Base-by-base conservation (phyloP, 2,329 filamentous ascomycete species). In the Arthroderma uncinatum region DNA sequence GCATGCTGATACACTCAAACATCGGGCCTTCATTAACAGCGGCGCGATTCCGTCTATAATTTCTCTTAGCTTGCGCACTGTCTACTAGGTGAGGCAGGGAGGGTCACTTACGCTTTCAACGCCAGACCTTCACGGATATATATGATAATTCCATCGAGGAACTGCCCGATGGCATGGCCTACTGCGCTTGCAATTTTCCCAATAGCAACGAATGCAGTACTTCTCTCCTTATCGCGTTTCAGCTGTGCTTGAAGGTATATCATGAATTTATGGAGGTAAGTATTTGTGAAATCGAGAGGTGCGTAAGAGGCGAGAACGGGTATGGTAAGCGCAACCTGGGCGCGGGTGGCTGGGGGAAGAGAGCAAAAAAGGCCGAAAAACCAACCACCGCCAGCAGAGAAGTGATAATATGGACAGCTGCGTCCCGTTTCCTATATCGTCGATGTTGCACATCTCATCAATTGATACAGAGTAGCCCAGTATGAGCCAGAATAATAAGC, bases 151-250 rank as follows among this genome's bases (percentile, higher is more conserved):
- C 89, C 88, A 68, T 98, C 93, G 1, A 98, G 82, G 66, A 97
- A 98, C 0, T 91, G 91, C 2, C 89, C 88, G 69, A 98, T 97
- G 55, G 89, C 87, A 63, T 91, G 95, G 66, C 93, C 93, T 53
- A 98, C 92, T 0, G 93, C 92, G 71, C 95, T 94, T 53, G 93
- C 92, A 65, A 98, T 89, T 69, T 95, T 91, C 33, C 93, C 93
- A 63, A 98, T 96, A 12, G 93, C 93, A 53, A 95, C 80, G 67
- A 98, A 98, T 1, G 93, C 91, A 64, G 94, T 85, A 67, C 95
- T 95, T 23, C 90, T 81, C 68, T 97, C 91, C 71, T 93, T 94
- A 61, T 95, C 89, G 68, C 92, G 90, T 74, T 96, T 95, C 36
- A 98, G 79, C 76, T 97, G 90, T 33, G 87, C 84, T 59, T 94